Evolutionary conservation across 495 filamentous ascomycete genomes (phyloP), one percentile per base, ranked within the genome.

Genomic region (Annulohypoxylon bovei): DNA sequence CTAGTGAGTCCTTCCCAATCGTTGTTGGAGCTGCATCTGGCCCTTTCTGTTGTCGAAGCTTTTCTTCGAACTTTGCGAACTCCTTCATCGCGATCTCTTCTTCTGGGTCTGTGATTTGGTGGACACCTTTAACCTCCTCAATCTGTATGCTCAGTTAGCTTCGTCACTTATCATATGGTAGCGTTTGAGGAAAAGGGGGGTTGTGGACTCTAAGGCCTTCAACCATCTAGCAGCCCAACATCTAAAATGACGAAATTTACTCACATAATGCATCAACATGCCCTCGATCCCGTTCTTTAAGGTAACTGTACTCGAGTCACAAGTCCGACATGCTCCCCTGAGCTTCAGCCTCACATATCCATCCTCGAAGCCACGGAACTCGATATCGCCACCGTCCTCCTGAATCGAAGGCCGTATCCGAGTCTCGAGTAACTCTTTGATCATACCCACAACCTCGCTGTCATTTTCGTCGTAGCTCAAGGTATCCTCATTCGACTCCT

Each of bases 351-450:
- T 72, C 12, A 99, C 95, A 56, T 90, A 86, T 0, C 95, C 95
- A 68, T 95, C 85, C 73, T 93, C 87, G 68, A 98, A 98, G 3
- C 95, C 94, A 3, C 91, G 83, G 73, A 93, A 92, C 80, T 98
- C 95, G 75, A 99, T 97, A 79, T 99, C 95, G 9, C 95, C 95
- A 18, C 95, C 95, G 68, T 99, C 95, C 76, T 99, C 95, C 79
- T 97, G 95, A 62, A 99, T 99, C 4, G 95, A 90, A 1, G 95
- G 95, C 40, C 95, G 84, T 73, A 99, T 97, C 54, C 95, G 82
- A 20, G 96, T 99, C 81, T 99, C 96, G 56, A 99, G 81, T n/a
- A 99, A 81, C 81, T 99, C 95, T 81, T 98, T 97, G 79, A 99
- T 97, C 95, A 98, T 98, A 60, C 92, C 89, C 27, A 98, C 89